Conservation (phyloP, 2,329 filamentous ascomycete species). For the Arthrobotrys iridis region DNA sequence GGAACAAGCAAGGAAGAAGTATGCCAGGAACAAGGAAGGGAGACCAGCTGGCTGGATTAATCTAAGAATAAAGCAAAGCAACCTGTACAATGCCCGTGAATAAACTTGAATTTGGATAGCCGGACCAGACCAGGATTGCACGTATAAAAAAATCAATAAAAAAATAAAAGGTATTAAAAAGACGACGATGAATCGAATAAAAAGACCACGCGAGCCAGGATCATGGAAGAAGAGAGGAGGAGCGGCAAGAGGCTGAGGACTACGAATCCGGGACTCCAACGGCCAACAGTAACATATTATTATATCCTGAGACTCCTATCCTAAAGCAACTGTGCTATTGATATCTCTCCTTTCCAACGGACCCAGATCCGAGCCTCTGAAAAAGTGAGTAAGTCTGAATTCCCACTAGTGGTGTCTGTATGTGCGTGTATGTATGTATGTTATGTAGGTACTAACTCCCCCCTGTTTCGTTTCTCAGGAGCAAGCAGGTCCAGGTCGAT, state of each 20-base stretch:
- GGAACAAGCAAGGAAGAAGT: too few relatives aligned
- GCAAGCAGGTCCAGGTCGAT: not conserved
- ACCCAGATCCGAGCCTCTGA: not conserved
- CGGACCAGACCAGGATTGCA: not conserved
- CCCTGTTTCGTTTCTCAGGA: conserved; percentile 25
- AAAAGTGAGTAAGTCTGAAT: too few relatives aligned
- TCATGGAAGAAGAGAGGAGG: too few relatives aligned
- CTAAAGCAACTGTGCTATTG: not conserved
- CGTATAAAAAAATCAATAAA: conserved; percentile 12
- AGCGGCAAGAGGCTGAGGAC: too few relatives aligned
- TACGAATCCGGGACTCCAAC: conserved; percentile 29
- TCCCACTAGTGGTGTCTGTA: too few relatives aligned
- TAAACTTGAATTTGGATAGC: too few relatives aligned
- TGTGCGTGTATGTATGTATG: not conserved
- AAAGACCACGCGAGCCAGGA: not conserved
- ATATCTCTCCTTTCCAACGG: conserved; percentile 11
- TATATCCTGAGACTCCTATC: not conserved
- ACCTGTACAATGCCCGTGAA: not conserved
- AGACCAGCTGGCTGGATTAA: not conserved
- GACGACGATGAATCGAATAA: conserved; percentile 4
- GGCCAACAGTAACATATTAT: conserved; percentile 15
- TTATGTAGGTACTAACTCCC: conserved; percentile 1
- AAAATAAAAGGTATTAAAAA: conserved; percentile 11
- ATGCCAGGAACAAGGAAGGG: not conserved
- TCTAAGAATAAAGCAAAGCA: not conserved